These are phyloP conservation scores for Chaetomidium leptoderma DNA, from an alignment of 495 filamentous ascomycete genomes.

Conservation along the genomic window DNA sequence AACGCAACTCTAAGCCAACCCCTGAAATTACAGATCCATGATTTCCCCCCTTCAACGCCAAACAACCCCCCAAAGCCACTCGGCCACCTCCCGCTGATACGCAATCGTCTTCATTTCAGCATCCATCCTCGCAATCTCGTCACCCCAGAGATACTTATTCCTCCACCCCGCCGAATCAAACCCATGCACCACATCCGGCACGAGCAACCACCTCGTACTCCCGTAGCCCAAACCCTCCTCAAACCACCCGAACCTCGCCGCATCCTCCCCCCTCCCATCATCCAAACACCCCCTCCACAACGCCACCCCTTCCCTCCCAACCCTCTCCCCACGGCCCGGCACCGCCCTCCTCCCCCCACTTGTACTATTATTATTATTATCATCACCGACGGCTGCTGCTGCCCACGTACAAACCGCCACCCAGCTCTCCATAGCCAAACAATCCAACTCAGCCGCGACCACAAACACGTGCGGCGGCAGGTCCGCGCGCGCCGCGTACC, in stretches of 20 bases:
- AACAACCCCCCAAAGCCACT: slow-evolving; percentile 32
- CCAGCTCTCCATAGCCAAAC: slow-evolving; percentile 37
- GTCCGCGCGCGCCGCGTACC: slow-evolving; percentile 27
- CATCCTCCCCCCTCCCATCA: slow-evolving; percentile 22
- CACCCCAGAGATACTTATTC: slow-evolving; percentile 24
- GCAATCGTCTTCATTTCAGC: slow-evolving; percentile 36
- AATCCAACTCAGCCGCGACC: slow-evolving; percentile 51
- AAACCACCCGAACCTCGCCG: slow-evolving; percentile 31
- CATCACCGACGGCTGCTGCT: too few relatives aligned
- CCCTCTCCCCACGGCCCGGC: slow-evolving; percentile 26
- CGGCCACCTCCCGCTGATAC: slow-evolving; percentile 33
- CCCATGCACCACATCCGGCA: slow-evolving; percentile 39
- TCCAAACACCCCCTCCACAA: slow-evolving; percentile 27
- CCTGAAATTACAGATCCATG: neutral
- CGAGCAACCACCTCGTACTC: slow-evolving; percentile 36
- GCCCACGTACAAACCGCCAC: slow-evolving; percentile 31
- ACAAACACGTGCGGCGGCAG: slow-evolving; percentile 43
- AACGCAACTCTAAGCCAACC: too few relatives aligned
- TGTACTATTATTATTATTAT: too few relatives aligned
- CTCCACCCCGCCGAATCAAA: slow-evolving; percentile 31
- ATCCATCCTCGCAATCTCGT: slow-evolving; percentile 30
- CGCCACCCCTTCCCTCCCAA: slow-evolving; percentile 23
- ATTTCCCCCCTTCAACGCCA: neutral
- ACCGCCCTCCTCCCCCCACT: slow-evolving; percentile 19
- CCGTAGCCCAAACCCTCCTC: slow-evolving; percentile 18